Conservation (phyloP, 768 basidiomycete species). For the Coprinopsis cinerea region DNA sequence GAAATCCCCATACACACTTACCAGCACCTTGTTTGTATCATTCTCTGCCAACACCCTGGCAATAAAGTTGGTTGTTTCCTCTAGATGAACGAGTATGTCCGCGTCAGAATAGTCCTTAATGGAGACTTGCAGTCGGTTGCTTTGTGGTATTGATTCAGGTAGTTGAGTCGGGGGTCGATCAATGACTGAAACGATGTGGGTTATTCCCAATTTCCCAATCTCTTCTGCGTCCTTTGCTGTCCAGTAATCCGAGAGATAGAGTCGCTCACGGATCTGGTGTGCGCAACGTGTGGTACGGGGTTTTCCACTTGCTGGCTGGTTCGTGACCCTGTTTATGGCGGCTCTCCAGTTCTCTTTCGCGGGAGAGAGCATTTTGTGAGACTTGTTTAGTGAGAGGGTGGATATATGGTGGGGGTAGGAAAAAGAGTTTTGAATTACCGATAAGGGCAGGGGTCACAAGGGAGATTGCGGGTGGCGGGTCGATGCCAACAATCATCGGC, state of each 20-base stretch:
- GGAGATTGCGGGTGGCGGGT: too few relatives aligned
- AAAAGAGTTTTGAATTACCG: too few relatives aligned
- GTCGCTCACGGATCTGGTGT: slow-evolving; percentile 30
- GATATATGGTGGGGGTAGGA: too few relatives aligned
- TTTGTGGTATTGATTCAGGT: slow-evolving; percentile 36
- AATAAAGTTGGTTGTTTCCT: slow-evolving; percentile 33
- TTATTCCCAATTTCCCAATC: slow-evolving; percentile 56
- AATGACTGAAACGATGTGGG: slow-evolving; percentile 65
- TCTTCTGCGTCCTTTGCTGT: slow-evolving; percentile 46
- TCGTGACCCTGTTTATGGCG: not conserved
- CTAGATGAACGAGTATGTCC: slow-evolving; percentile 29
- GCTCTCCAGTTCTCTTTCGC: not conserved
- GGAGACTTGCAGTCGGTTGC: slow-evolving; percentile 44
- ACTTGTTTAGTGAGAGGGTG: too few relatives aligned
- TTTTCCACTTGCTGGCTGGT: not conserved
- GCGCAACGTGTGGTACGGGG: not conserved
- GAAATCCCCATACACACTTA: slow-evolving; percentile 14
- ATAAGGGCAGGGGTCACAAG: too few relatives aligned
- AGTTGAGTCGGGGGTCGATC: slow-evolving; percentile 40
- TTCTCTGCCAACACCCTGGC: slow-evolving; percentile 26
- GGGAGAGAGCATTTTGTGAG: too few relatives aligned
- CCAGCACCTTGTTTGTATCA: slow-evolving; percentile 33
- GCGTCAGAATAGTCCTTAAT: slow-evolving; percentile 24
- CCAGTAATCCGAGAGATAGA: slow-evolving; percentile 60
- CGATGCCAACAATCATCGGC: too few relatives aligned